Base-by-base conservation (phyloP, 2,329 filamentous ascomycete species). In the Diatrype stigma region DNA sequence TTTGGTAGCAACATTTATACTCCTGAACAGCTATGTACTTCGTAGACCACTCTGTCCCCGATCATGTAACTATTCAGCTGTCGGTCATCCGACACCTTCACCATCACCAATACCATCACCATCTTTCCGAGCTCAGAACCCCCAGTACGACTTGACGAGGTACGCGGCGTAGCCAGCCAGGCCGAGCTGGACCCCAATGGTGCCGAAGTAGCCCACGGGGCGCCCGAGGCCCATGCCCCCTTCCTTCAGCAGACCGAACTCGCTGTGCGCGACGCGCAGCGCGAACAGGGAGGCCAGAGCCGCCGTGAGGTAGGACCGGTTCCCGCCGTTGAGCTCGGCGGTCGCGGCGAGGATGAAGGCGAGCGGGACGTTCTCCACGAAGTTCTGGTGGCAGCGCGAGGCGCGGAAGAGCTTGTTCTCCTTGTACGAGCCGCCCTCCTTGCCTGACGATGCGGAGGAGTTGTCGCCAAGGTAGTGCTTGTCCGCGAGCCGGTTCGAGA, bases 311-410 rank as follows among this genome's bases (percentile, higher is more conserved):
- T 48, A 45, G 45, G 52, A 58, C 37, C 59, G 61, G 54, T 58
- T 60, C 14, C 56, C 65, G 42, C 65, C 66, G 50, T 68, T 68
- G 32, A 68, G 56, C 56, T 67, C 66, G 37, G 58, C 65, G 17
- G 63, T 51, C 17, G 62, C 62, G 22, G 65, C 63, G 19, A 68
- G 54, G 16, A 54, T 49, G 34, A 68, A 53, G n/a, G 58, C 65
- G 2, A 66, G 52, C 10, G 64, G 66, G 30, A 67, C 65, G 51
- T 67, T 63, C 60, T 68, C 63, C 50, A 54, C 49, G 50, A 66
- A 68, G 49, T 67, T 67, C 45, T 55, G 50, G 49, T 68, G 63
- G 51, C 57, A 55, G 22, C 64, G 60, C 19, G 47, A 52, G 17
- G 61, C 58, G 21, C 64, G 50, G 50, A 59, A 62, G 37, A 67